Conservation (phyloP, 345 rosid species). For the Boechera retrofracta region DNA sequence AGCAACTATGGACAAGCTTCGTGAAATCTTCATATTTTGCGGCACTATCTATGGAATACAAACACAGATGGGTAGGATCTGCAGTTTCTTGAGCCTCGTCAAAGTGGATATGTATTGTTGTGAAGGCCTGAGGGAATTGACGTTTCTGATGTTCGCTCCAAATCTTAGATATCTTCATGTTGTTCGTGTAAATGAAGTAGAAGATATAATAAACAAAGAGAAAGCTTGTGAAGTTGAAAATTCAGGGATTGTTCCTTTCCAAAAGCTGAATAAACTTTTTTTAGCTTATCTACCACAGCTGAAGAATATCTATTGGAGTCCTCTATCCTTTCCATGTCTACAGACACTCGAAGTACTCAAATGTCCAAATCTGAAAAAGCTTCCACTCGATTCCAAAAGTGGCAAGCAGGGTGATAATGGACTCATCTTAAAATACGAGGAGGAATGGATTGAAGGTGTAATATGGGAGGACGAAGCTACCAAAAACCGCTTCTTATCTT, state of each 20-base stretch:
- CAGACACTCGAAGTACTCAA: rapidly evolving
- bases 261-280: rapidly evolving
- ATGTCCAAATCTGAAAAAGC: constrained; percentile 27
- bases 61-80: not conserved
- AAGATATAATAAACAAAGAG: constrained; percentile 32
- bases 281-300: rapidly evolving
- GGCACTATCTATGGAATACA: too few relatives aligned
- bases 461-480: constrained; percentile 33
- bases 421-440: not conserved
- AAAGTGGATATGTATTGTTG: rapidly evolving
- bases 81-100: constrained; percentile 13
- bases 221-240: constrained; percentile 4
- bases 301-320: constrained; percentile 26
- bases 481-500: constrained; percentile 8
- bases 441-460: constrained; percentile 9
- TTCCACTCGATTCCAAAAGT: constrained; percentile 26
- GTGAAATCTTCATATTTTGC: rapidly evolving
- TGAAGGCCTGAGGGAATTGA: not conserved
- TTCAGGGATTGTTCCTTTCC: constrained; percentile 18
- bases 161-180: not conserved
- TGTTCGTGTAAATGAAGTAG: rapidly evolving
- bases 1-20: not conserved
- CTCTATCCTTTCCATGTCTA: constrained; percentile 28
- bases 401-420: not conserved
- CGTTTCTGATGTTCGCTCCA: constrained; percentile 30